Percentiles rank a stretch among this genome's conserved stretches.
Evolutionary conservation across 2,329 filamentous ascomycete species (phyloP).

Genomic region (Neofusicoccum cordaticola): DNA sequence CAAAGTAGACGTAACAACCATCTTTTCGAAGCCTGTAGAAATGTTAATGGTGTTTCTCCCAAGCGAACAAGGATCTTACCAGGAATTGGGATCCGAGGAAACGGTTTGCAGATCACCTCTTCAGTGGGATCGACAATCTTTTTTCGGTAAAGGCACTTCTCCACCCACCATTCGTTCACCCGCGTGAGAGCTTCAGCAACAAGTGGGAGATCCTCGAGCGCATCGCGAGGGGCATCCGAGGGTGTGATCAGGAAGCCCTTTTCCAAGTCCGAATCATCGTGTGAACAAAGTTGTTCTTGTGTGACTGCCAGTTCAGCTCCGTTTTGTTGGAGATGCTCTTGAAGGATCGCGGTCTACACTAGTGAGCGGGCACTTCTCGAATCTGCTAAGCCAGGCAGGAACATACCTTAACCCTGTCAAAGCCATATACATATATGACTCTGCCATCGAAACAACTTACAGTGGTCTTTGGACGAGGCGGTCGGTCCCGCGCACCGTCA

Average conservation of each 20-base stretch:
- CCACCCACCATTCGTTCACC: conserved; percentile 91
- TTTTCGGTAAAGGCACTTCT: conserved; percentile 79
- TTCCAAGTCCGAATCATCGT: conserved; percentile 27
- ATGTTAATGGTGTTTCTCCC: conserved; percentile 18
- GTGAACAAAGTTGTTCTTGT: conserved; percentile 24
- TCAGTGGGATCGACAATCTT: conserved; percentile 64
- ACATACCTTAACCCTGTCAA: conserved; percentile 42
- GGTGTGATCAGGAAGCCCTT: conserved; percentile 45
- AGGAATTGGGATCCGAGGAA: conserved; percentile 36
- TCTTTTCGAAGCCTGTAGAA: conserved; percentile 57
- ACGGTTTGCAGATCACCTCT: conserved; percentile 74
- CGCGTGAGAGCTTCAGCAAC: conserved; percentile 34
- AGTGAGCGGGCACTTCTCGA: not conserved
- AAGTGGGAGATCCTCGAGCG: conserved; percentile 34
- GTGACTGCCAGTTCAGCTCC: conserved; percentile 32
- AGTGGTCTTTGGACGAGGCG: not conserved
- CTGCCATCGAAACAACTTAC: conserved; percentile 37
- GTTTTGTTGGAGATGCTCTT: conserved; percentile 32
- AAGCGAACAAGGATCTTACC: conserved; percentile 17
- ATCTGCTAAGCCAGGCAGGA: not conserved
- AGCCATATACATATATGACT: conserved; percentile 43
- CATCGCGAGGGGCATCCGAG: conserved; percentile 37
- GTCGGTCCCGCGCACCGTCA: not conserved
- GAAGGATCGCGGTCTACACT: conserved; percentile 32
- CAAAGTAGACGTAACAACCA: conserved; percentile 76